Evolutionary conservation across 2,329 filamentous ascomycete species (phyloP), one percentile per base, ranked within the genome.

Genomic region (Ophiostoma tasmaniense): DNA sequence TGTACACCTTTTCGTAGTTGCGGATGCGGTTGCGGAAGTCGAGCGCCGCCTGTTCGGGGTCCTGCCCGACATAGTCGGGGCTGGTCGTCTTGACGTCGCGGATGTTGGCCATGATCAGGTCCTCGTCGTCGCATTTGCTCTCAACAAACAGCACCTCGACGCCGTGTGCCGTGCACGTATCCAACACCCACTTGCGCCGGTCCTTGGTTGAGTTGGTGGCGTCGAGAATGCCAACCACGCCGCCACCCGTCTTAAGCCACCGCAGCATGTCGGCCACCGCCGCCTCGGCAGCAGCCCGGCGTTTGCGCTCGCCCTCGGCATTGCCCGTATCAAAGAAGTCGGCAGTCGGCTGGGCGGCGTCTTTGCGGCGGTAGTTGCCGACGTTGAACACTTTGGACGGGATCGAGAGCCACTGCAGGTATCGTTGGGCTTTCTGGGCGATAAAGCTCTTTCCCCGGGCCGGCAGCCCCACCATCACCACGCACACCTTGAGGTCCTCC

Each of bases 61-160:
- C 95, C 78, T 97, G 93, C 68, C 93, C 95, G 70, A 88, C 83
- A 78, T 99, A 99, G 80, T 99, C 95, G 1, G 95, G 95, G 69
- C 92, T 96, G 33, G 92, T 96, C 1, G 93, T 94, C 84, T 99
- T 99, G 76, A 99, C 95, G 77, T 97, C 93, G 73, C 93, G 88
- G 73, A 99, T 97, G 79, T 99, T 99, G 82, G 89, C 91, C 93
- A 97, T 97, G 81, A 99, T 97, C 73, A 98, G 82, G 62, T 94
- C 90, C 78, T 98, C 93, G 74, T 97, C 90, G 76, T 99, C 94
- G 78, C 95, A 99, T 77, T 95, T 96, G 74, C 92, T 96, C 82
- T 99, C 95, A 65, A 99, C 95, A 74, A 96, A 99, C 65, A 99
- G 82, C 11, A 96, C 93, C 77, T 97, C 93, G 71, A 98, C 89